A percentile compares a stretch with the other conserved stretches of the same genome.
phyloP scores from a whole-genome alignment of 2,329 filamentous ascomycete species.

The Exophiala alcalophila region DNA sequence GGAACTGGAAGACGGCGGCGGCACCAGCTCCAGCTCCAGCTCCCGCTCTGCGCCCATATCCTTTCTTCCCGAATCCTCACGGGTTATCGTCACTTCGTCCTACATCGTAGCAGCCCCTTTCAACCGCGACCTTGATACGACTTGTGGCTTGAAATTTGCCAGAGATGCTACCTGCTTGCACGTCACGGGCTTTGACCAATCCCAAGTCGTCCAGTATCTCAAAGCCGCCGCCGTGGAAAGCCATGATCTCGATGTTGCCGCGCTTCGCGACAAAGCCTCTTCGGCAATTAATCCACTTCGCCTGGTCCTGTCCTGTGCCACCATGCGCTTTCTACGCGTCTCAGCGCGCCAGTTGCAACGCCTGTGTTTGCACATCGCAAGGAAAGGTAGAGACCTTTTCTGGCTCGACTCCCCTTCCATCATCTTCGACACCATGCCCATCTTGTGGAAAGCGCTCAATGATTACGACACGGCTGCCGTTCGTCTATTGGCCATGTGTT shows the following conservation, averaged over 20 bases:
- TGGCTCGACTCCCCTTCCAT: slow-evolving; percentile 27
- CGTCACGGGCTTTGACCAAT: slow-evolving; percentile 2
- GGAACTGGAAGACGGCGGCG: slow-evolving; percentile 7
- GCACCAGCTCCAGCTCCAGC: background rate
- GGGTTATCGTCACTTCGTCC: slow-evolving; percentile 10
- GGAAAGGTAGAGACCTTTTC: slow-evolving; percentile 12
- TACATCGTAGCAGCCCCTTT: background rate
- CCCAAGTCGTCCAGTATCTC: slow-evolving; percentile 4
- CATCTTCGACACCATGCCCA: slow-evolving; percentile 68
- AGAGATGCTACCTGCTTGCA: slow-evolving; percentile 8
- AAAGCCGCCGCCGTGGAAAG: slow-evolving; percentile 1
- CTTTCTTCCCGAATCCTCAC: slow-evolving; percentile 10
- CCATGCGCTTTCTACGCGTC: slow-evolving; percentile 5
- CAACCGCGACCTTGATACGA: background rate
- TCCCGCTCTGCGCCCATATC: slow-evolving; percentile 2
- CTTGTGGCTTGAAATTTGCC: slow-evolving; percentile 11
- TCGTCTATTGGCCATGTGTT: slow-evolving; percentile 4
- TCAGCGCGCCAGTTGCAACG: slow-evolving; percentile 2
- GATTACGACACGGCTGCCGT: slow-evolving; percentile 8
- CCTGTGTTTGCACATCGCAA: background rate
- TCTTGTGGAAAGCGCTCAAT: slow-evolving; percentile 16
- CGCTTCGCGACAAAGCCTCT: background rate
- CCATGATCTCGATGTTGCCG: slow-evolving; percentile 1
- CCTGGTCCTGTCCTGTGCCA: slow-evolving; percentile 7
- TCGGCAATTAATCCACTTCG: slow-evolving; percentile 3